Percentiles rank a stretch among this genome's conserved stretches.
Conservation (phyloP, 352 stramenopile genomes). For the Phytopythium litorale region DNA sequence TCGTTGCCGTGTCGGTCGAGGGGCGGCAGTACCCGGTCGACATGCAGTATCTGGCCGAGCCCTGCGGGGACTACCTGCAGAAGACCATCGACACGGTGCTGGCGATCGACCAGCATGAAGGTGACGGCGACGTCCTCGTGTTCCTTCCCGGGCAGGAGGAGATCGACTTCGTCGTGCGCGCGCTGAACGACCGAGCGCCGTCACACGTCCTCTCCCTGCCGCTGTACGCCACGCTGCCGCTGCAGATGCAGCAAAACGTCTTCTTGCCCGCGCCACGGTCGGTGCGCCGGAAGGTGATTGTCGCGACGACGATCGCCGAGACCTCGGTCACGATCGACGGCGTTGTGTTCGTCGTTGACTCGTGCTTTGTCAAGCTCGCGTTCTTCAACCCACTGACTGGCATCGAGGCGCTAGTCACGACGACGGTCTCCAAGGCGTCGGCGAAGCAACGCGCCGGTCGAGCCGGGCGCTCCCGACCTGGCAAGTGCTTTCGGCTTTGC, state of each 20-base stretch:
- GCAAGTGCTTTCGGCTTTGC: slow-evolving; percentile 77
- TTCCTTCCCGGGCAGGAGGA: slow-evolving; percentile 95
- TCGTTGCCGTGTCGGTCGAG: slow-evolving; percentile 71
- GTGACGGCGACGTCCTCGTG: slow-evolving; percentile 91
- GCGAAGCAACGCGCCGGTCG: slow-evolving; percentile 94
- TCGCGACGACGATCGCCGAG: slow-evolving; percentile 93
- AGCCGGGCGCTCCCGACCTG: slow-evolving; percentile 87
- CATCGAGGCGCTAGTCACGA: slow-evolving; percentile 88
- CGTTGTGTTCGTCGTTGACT: slow-evolving; percentile 82
- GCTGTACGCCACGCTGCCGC: slow-evolving; percentile 92
- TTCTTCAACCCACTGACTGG: slow-evolving; percentile 81
- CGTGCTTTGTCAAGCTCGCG: slow-evolving; percentile 79
- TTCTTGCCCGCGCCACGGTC: slow-evolving; percentile 77
- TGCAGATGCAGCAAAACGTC: slow-evolving; percentile 91
- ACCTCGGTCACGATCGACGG: slow-evolving; percentile 98
- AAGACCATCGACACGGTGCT: slow-evolving; percentile 73
- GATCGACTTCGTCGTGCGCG: slow-evolving; percentile 89
- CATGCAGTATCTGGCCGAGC: slow-evolving; percentile 83
- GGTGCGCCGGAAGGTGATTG: slow-evolving; percentile 76
- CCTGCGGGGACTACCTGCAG: slow-evolving; percentile 62
- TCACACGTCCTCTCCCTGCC: slow-evolving; percentile 55
- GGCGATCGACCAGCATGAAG: slow-evolving; percentile 63
- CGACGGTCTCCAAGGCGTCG: slow-evolving; percentile 94
- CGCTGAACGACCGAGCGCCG: slow-evolving; percentile 41
- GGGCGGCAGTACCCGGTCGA: slow-evolving; percentile 91